Evolutionary conservation across 805 yeast species (phyloP), one percentile per base, ranked within the genome.

Genomic region (Nakazawaea sp.): DNA sequence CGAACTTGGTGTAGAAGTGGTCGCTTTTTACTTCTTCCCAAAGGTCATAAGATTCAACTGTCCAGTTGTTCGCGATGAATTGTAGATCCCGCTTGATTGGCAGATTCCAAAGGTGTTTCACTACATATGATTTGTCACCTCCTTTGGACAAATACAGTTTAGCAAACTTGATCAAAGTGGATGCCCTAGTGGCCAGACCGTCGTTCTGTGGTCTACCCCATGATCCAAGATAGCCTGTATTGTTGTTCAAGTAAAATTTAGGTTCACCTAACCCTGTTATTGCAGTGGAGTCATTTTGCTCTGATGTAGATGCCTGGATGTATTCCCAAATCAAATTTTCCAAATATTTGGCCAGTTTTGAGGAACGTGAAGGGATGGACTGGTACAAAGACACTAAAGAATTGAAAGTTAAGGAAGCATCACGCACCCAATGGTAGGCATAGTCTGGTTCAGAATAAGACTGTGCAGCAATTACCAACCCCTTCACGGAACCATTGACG

Each of bases 141-240:
- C 37, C 37, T 27, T 34, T 34, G 9, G 16, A 26, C 9, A 34
- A n/a, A 19, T 34, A 34, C 11, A 21, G 23, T 13, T 27, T 34
- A 11, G 37, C 31, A 34, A 34, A 34, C 17, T 21, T 34, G 27
- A 34, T 34, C 19, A 34, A 34, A n/a, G 37, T 23, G 9, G 37
- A 34, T 5, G 37, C 37, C 19, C 37, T 34, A 3, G 37, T 34
- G 4, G 66, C 70, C 6, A 72, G 71, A 0, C 72, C 72, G 46
- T 67, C 72, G 19, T 60, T 47, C 42, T 67, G 72, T 5, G 72
- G 72, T 43, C 72, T 52, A 8, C 72, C 72, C 72, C 72, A 67
- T 13, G 37, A 13, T 8, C 24, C 24, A 3, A 12, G 11, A 21
- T 34, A 34, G 3, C 37, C 37, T 5, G 32, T 34, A 19, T 34